These are phyloP conservation scores for Aegilops speltoides DNA, from an alignment of 176 grass and related monocot genomes.

Conservation along the genomic window DNA sequence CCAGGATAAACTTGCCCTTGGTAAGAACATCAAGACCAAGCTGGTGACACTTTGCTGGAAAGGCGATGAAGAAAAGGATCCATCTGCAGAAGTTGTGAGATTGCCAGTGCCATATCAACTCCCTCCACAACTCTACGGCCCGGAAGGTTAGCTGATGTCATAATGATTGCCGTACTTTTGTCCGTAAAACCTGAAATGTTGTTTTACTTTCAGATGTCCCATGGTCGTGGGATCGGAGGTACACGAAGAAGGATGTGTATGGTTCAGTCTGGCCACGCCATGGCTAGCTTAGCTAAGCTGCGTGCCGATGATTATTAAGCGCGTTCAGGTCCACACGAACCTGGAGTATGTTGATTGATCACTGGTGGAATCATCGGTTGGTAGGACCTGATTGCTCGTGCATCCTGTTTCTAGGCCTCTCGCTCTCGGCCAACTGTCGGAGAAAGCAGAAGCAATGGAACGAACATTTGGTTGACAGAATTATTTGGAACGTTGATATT, in stretches of 20 bases:
- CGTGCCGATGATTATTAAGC: not conserved
- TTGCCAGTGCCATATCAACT: conserved; percentile 89
- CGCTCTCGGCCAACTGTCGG: not conserved
- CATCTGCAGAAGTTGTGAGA: conserved; percentile 38
- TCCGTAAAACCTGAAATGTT: not conserved
- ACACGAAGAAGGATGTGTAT: conserved; percentile 81
- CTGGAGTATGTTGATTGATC: not conserved
- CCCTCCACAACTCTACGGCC: conserved; percentile 63
- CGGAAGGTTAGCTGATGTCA: conserved; percentile 45
- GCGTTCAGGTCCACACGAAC: not conserved
- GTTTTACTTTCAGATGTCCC: conserved; percentile 63
- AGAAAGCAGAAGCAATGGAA: not conserved
- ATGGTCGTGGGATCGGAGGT: conserved; percentile 93
- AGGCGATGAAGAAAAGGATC: conserved; percentile 33
- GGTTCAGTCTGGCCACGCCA: conserved; percentile 77
- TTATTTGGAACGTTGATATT: not conserved
- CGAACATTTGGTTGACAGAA: not conserved
- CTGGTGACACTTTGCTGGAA: conserved; percentile 72
- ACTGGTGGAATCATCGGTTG: not conserved
- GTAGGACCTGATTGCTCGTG: not conserved
- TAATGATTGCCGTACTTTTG: not conserved
- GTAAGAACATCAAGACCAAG: conserved; percentile 47
- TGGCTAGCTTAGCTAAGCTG: conserved; percentile 38
- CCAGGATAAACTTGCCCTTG: conserved; percentile 22
- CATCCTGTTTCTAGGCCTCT: not conserved